Evolutionary conservation across 108 stramenopile species (phyloP).

Genomic region (Nitzschia inconspicua): DNA sequence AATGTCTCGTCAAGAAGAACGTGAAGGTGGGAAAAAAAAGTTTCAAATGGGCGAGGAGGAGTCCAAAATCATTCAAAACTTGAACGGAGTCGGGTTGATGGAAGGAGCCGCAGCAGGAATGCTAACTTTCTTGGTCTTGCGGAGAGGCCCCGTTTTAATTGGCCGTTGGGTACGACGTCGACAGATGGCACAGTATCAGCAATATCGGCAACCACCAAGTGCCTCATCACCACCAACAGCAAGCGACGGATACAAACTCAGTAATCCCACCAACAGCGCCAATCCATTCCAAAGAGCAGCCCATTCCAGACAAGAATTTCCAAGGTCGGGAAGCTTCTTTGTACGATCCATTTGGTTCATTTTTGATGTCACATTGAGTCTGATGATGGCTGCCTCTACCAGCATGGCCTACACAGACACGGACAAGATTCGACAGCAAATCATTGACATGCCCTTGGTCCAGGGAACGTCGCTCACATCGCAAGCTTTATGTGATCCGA

Average conservation of each 20-base stretch:
- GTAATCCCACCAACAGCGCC: constrained; percentile 4
- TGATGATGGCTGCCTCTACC: constrained; percentile 25
- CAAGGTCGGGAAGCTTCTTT: constrained; percentile 12
- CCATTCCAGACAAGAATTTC: constrained; percentile 15
- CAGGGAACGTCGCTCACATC: constrained; percentile 21
- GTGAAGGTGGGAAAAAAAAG: not conserved
- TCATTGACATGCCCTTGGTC: constrained; percentile 23
- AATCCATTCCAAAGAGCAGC: constrained; percentile 16
- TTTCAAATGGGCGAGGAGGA: constrained; percentile 25
- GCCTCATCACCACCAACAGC: not conserved
- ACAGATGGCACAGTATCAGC: not conserved
- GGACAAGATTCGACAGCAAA: constrained; percentile 11
- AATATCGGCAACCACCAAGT: not conserved
- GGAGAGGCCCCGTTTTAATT: constrained; percentile 26
- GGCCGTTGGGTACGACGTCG: constrained; percentile 22
- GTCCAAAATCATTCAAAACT: constrained; percentile 8
- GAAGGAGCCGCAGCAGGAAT: constrained; percentile 32
- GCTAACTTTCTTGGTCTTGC: constrained; percentile 25
- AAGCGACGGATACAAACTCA: constrained; percentile 13
- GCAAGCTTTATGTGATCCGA: constrained; percentile 27
- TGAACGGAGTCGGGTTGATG: constrained; percentile 33
- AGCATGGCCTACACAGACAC: constrained; percentile 23
- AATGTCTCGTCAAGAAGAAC: constrained; percentile 18
- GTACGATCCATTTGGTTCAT: constrained; percentile 27
- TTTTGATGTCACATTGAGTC: constrained; percentile 26